Evolutionary conservation across 139 green algal genomes (phyloP), one percentile per base, ranked within the genome.

Genomic region (Pedinophyceae sp.): DNA sequence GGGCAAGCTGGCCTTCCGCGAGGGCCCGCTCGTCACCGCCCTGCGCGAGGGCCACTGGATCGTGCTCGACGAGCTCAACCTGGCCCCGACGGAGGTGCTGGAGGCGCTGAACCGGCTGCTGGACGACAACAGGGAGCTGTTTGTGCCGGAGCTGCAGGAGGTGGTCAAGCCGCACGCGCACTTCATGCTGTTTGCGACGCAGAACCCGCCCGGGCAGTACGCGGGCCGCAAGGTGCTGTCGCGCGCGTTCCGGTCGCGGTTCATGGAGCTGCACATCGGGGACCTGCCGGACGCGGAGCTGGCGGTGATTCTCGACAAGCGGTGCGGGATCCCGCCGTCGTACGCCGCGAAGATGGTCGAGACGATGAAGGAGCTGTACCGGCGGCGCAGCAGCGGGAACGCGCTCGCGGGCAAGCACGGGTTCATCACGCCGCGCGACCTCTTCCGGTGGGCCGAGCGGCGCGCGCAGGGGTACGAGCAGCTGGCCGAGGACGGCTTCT

Each of bases 141-240:
- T 89, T 61, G 79, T 99, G 22, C 88, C 92, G 0, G 92, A 99
- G 76, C 72, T 96, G 26, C 76, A 93, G 52, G 83, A 94, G 73
- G 81, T 77, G 19, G 75, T 99, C 22, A 73, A 69, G 22, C 92
- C 92, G 1, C 87, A 98, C 74, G 78, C 92, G 0, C 79, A 94
- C 74, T 99, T 99, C 73, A 93, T 98, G 85, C 85, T 99, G 2
- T 99, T 99, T 69, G 92, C 92, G 3, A 99, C 92, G 3, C 85
- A 99, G 64, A 99, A 99, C 72, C 92, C 92, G 7, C 79, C 91
- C 10, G 83, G 85, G 27, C 50, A 65, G 0, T 90, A 87, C 56
- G 81, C 69, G 4, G 88, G 88, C 1, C 75, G 88, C 18, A 94
- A 95, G 68, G 78, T 78, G 30, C 70, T 92, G 46, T 87, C 74